Evolutionary conservation across 306 rosid genomes (phyloP).

Genomic region (Quillaja saponaria): DNA sequence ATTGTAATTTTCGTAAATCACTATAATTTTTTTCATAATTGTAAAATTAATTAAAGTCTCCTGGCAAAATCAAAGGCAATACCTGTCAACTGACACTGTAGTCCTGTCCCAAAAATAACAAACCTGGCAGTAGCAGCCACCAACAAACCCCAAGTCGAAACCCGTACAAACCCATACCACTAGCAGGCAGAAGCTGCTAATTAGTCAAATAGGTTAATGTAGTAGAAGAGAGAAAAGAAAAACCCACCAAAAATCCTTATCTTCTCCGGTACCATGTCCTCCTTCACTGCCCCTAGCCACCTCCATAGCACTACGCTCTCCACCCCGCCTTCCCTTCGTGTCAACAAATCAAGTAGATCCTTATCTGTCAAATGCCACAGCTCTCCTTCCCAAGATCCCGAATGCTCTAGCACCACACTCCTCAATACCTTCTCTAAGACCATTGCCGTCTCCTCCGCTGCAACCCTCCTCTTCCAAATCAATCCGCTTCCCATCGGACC

Average conservation of each 20-base stretch:
- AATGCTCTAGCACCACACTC: slow-evolving; percentile 28
- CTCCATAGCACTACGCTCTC: slow-evolving; percentile 39
- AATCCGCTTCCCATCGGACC: slow-evolving; percentile 25
- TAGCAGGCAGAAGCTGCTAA: too few species aligned
- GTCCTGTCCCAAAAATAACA: not conserved
- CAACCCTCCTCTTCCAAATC: slow-evolving; percentile 47
- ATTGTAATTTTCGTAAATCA: too few species aligned
- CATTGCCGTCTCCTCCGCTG: slow-evolving; percentile 59
- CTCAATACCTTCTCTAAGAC: slow-evolving; percentile 55
- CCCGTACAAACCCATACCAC: too few species aligned
- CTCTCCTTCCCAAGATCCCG: slow-evolving; percentile 32
- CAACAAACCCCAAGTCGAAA: too few species aligned
- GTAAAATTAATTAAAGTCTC: too few species aligned
- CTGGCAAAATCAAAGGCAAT: not conserved
- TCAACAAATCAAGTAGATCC: slow-evolving; percentile 14
- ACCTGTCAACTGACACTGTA: not conserved
- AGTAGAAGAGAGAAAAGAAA: not conserved
- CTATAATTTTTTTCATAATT: too few species aligned
- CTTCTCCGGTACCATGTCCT: slow-evolving; percentile 38
- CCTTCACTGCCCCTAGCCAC: slow-evolving; percentile 57
- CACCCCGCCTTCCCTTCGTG: slow-evolving; percentile 30
- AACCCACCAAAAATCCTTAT: slow-evolving; percentile 46
- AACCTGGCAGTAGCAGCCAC: too few species aligned
- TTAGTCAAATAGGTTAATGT: too few species aligned
- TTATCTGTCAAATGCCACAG: slow-evolving; percentile 36